phyloP scores from a whole-genome alignment of 306 rosid genomes.

The Lupinus albus region DNA sequence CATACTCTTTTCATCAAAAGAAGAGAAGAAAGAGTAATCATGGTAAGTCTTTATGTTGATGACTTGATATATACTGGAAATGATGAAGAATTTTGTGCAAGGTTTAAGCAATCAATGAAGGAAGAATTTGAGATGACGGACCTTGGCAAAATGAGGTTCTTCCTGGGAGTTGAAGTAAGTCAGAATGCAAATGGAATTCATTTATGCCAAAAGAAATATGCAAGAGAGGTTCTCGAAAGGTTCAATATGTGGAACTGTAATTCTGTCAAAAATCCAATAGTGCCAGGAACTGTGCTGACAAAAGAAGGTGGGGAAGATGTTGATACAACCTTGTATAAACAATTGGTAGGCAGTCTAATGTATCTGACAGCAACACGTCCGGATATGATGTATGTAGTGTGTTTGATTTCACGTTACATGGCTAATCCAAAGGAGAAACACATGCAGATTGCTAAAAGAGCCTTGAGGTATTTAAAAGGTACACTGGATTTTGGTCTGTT shows the following conservation, averaged over 20 bases:
- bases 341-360: neutral
- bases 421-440: neutral
- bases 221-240: neutral
- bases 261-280: neutral
- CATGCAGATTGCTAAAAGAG: neutral
- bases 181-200: neutral
- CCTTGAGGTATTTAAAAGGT: neutral
- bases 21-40: neutral
- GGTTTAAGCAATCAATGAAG: neutral
- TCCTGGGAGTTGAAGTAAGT: neutral
- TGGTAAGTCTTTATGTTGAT: constrained; percentile 19
- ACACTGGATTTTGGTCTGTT: no score
- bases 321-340: neutral
- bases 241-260: neutral
- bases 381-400: neutral
- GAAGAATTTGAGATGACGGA: no score
- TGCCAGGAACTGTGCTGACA: neutral
- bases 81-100: neutral
- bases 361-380: neutral
- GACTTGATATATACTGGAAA: constrained; percentile 7
- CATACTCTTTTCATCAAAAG: no score
- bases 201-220: constrained; percentile 9
- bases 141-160: no score
- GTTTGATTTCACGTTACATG: neutral
- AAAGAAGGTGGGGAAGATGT: neutral